Conservation (phyloP, 345 rosid genomes). For the Mercurialis annua region DNA sequence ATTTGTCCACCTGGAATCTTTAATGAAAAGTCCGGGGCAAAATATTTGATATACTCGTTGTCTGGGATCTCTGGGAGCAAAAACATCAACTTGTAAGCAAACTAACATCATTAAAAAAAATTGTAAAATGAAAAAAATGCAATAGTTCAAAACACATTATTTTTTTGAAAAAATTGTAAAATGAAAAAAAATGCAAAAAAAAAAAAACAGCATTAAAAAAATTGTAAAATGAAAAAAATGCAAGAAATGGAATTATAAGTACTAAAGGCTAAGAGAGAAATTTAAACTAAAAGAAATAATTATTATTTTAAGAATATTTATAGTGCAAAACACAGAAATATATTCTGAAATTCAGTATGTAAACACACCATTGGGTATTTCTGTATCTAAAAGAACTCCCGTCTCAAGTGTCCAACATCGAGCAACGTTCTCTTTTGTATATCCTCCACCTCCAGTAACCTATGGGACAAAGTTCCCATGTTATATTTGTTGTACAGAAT, state of each 20-base stretch:
- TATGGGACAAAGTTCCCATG: constrained; percentile 21
- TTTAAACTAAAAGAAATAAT: no score
- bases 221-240: no score
- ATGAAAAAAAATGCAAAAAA: no score
- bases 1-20: constrained; percentile 80
- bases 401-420: constrained; percentile 98
- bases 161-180: no score
- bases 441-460: constrained; percentile 99
- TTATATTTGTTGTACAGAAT: not conserved
- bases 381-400: constrained; percentile 83
- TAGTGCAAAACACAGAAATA: not conserved
- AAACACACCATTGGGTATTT: constrained; percentile 80
- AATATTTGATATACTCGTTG: constrained; percentile 77
- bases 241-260: no score
- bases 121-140: no score
- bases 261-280: no score
- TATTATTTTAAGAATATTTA: no score
- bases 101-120: not conserved
- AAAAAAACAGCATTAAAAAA: no score
- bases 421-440: constrained; percentile 97
- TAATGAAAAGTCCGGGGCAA: constrained; percentile 78
- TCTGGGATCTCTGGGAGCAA: constrained; percentile 82
- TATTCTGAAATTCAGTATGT: not conserved
- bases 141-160: no score
- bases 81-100: not conserved